Conservation (phyloP, 2,329 filamentous ascomycete genomes). For the Aaosphaeria pasadenensis region DNA sequence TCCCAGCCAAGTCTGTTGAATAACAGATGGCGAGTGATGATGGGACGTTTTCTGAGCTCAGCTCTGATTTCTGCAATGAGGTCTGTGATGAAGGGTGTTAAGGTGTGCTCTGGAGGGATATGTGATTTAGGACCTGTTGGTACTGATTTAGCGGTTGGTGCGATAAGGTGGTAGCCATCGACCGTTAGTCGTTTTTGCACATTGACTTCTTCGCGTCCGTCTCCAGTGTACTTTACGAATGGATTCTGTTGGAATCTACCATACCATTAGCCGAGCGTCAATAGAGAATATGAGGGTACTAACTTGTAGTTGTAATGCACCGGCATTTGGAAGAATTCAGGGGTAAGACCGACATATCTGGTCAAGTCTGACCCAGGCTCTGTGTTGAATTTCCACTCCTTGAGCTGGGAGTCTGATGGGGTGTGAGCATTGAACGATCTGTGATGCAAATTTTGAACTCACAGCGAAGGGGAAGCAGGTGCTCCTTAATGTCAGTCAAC, state of each 20-base stretch:
- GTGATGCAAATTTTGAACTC: conserved; percentile 17
- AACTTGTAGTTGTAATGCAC: conserved; percentile 66
- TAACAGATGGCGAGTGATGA: conserved; percentile 82
- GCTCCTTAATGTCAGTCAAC: conserved; percentile 67
- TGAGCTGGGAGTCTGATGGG: conserved; percentile 52
- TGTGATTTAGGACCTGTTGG: conserved; percentile 61
- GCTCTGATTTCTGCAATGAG: conserved; percentile 63
- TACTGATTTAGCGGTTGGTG: conserved; percentile 60
- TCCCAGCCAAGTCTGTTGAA: conserved; percentile 65
- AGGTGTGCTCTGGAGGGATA: conserved; percentile 48
- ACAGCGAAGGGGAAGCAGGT: conserved; percentile 71
- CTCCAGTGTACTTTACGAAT: conserved; percentile 61
- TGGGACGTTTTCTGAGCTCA: conserved; percentile 70
- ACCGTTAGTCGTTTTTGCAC: conserved; percentile 23
- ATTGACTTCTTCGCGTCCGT: conserved; percentile 23
- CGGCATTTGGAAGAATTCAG: conserved; percentile 70
- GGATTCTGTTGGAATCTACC: conserved; percentile 80
- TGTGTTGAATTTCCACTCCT: conserved; percentile 56
- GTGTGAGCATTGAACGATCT: background rate
- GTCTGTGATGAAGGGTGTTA: conserved; percentile 58
- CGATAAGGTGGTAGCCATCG: conserved; percentile 47
- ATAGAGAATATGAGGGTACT: conserved; percentile 5
- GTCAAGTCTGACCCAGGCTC: conserved; percentile 54
- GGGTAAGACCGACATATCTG: conserved; percentile 73
- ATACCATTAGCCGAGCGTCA: background rate